These are phyloP conservation scores for Tetrapisispora iriomotensis DNA, from an alignment of 805 yeast genomes.

Conservation along the genomic window DNA sequence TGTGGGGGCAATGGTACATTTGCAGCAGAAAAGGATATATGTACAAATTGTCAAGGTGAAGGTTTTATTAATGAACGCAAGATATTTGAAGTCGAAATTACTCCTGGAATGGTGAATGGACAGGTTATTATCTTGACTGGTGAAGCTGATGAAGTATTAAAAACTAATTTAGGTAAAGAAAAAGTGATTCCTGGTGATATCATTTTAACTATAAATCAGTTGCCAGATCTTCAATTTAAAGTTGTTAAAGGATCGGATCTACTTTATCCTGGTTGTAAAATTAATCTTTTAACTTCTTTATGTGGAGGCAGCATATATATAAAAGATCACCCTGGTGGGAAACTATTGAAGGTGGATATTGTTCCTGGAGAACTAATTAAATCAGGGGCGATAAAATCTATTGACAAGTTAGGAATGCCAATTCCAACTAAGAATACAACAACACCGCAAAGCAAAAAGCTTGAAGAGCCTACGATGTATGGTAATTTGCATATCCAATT, in stretches of 20 bases:
- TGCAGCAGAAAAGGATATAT: slow-evolving; percentile 27
- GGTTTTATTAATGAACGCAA: slow-evolving; percentile 41
- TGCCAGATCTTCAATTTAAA: slow-evolving; percentile 28
- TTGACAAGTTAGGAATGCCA: slow-evolving; percentile 51
- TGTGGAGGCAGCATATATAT: slow-evolving; percentile 44
- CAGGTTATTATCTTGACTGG: slow-evolving; percentile 44
- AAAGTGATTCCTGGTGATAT: slow-evolving; percentile 56
- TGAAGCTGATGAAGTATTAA: slow-evolving; percentile 56
- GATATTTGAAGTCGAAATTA: slow-evolving; percentile 42
- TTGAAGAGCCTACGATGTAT: slow-evolving; percentile 1
- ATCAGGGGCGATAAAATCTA: slow-evolving; percentile 37
- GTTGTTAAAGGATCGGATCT: slow-evolving; percentile 37
- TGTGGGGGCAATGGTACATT: slow-evolving; percentile 36
- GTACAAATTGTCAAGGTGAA: slow-evolving; percentile 36
- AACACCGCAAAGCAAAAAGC: neutral
- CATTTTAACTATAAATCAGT: slow-evolving; percentile 36
- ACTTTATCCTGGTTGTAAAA: slow-evolving; percentile 32
- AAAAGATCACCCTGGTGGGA: slow-evolving; percentile 26
- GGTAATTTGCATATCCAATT: slow-evolving; percentile 57
- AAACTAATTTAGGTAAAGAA: slow-evolving; percentile 18
- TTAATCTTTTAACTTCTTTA: slow-evolving; percentile 45
- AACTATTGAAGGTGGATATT: slow-evolving; percentile 34
- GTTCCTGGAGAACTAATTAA: slow-evolving; percentile 44
- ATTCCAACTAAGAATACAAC: slow-evolving; percentile 11
- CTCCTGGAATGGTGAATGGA: slow-evolving; percentile 47